These are phyloP conservation scores for Xerophyta viscosa DNA, from an alignment of 106 monocot genomes.

Conservation along the genomic window DNA sequence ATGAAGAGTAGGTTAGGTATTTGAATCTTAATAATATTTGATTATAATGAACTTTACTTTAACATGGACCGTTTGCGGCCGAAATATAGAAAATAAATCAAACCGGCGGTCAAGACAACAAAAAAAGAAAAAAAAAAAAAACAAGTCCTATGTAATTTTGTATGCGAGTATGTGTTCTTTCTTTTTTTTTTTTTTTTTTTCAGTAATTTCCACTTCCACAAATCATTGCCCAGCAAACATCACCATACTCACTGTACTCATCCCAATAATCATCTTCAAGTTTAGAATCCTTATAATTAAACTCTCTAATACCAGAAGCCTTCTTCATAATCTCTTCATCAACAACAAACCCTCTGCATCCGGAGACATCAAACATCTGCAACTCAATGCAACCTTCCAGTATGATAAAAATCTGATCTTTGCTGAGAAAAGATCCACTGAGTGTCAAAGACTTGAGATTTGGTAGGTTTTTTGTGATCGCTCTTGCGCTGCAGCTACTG, in stretches of 20 bases:
- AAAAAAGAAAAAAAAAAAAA: no score
- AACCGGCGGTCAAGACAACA: no score
- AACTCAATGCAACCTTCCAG: constrained; percentile 13
- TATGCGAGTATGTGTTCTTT: no score
- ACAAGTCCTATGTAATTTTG: no score
- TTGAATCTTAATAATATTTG: no score
- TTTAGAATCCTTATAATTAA: constrained; percentile 4
- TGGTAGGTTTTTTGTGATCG: constrained; percentile 2
- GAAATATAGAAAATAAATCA: no score
- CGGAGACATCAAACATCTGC: background rate
- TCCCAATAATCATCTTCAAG: background rate
- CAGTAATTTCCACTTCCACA: no score
- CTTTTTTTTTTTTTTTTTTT: no score
- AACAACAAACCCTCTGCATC: constrained; percentile 10
- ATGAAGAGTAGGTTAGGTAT: no score
- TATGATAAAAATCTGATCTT: constrained; percentile 8
- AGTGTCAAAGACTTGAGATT: constrained; percentile 8
- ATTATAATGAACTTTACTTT: no score
- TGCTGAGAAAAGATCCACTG: constrained; percentile 12
- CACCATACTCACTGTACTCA: background rate
- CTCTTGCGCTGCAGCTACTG: constrained; percentile 4
- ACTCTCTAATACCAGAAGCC: constrained; percentile 1
- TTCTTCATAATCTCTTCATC: constrained; percentile 7
- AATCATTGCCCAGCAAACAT: no score
- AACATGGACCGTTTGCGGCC: no score